Conservation (phyloP, 306 rosid genomes). For the Inga oerstediana region DNA sequence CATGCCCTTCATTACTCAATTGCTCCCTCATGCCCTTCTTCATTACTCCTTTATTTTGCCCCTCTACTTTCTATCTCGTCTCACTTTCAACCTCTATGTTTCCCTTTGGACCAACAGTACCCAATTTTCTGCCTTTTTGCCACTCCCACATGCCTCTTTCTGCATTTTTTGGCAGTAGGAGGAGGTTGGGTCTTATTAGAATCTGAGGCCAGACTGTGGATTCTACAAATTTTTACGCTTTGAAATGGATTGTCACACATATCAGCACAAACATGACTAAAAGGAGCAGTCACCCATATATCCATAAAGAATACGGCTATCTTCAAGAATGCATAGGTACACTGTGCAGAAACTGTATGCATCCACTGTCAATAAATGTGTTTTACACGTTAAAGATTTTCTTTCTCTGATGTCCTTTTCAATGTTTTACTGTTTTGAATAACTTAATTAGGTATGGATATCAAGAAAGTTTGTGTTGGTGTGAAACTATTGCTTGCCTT, state of each 20-base stretch:
- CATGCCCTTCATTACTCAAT: too few species aligned
- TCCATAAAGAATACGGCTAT: not conserved
- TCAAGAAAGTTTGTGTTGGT: not conserved
- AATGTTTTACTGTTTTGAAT: not conserved
- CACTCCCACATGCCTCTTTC: not conserved
- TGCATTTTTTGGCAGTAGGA: not conserved
- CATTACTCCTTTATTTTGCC: too few species aligned
- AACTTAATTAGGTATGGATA: not conserved
- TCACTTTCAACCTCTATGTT: too few species aligned
- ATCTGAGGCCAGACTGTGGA: not conserved
- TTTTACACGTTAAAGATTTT: too few species aligned
- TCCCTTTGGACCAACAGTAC: too few species aligned
- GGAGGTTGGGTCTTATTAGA: not conserved
- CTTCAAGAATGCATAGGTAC: not conserved
- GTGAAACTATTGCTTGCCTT: constrained; percentile 1
- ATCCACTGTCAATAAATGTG: too few species aligned
- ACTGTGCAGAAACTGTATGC: not conserved
- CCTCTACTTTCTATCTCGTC: too few species aligned
- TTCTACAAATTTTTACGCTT: too few species aligned
- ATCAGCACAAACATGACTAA: not conserved
- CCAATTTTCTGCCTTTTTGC: too few species aligned
- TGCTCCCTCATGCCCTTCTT: too few species aligned
- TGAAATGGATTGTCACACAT: not conserved
- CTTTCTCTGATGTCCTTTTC: not conserved
- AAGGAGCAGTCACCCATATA: not conserved